Conservation (phyloP, 495 filamentous ascomycete genomes). For the Penicillium argentinense region DNA sequence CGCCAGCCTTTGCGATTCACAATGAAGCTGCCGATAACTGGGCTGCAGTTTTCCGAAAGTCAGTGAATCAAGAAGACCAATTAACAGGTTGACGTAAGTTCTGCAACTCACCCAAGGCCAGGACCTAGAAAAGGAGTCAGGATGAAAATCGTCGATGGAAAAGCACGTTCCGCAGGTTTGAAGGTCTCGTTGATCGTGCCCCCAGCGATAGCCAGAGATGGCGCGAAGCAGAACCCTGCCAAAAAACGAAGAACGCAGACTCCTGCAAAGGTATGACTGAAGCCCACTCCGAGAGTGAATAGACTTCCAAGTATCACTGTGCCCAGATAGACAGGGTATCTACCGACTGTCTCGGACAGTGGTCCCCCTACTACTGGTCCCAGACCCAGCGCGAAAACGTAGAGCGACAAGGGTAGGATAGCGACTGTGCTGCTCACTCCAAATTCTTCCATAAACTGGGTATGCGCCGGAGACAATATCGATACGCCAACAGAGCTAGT, state of each 20-base stretch:
- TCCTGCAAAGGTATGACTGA: constrained; percentile 54
- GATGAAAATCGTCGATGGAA: constrained; percentile 36
- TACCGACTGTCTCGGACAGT: constrained; percentile 59
- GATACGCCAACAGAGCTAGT: constrained; percentile 56
- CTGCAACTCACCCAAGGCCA: constrained; percentile 35
- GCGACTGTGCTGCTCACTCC: constrained; percentile 49
- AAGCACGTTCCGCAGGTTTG: constrained; percentile 27
- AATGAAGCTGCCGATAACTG: constrained; percentile 64
- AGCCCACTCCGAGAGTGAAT: constrained; percentile 62
- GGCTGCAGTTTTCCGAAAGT: constrained; percentile 33
- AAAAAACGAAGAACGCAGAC: constrained; percentile 61
- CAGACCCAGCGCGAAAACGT: constrained; percentile 56
- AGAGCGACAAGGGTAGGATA: constrained; percentile 55
- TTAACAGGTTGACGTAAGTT: neutral
- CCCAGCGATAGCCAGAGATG: constrained; percentile 41
- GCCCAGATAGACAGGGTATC: constrained; percentile 54
- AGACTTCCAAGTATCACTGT: constrained; percentile 52
- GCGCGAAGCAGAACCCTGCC: constrained; percentile 51
- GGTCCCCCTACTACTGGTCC: constrained; percentile 61
- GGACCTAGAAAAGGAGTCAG: constrained; percentile 40
- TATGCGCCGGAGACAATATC: constrained; percentile 48
- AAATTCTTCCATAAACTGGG: constrained; percentile 45
- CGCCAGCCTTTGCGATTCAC: constrained; percentile 58
- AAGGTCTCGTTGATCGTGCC: constrained; percentile 50
- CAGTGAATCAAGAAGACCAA: constrained; percentile 34